phyloP scores from a whole-genome alignment of 345 rosid genomes.

The Schrenkiella parvula region DNA sequence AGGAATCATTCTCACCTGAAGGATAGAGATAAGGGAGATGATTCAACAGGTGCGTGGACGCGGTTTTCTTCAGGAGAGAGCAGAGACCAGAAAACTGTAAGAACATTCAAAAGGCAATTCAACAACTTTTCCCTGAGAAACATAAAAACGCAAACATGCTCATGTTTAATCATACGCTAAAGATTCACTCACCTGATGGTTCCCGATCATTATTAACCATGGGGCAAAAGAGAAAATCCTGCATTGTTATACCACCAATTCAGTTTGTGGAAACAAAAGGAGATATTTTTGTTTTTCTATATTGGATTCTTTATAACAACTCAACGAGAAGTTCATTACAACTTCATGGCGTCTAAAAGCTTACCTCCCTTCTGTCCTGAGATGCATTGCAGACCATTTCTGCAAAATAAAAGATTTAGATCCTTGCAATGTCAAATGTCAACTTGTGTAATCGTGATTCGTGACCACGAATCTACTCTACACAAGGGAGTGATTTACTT shows the following conservation, averaged over 20 bases:
- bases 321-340: neutral
- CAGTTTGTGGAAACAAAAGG: neutral
- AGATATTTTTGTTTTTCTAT: neutral
- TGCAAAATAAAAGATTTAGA: conserved; percentile 27
- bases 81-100: conserved; percentile 79
- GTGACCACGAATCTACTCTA: neutral
- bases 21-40: conserved; percentile 64
- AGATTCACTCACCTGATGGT: conserved; percentile 55
- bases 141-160: neutral
- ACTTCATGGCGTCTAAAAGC: conserved; percentile 16
- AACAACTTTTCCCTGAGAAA: neutral
- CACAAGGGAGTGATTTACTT: conserved; percentile 13
- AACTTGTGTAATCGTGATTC: neutral
- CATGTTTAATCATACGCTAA: neutral
- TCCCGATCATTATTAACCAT: conserved; percentile 49
- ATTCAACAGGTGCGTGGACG: conserved; percentile 54
- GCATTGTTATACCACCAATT: conserved; percentile 26
- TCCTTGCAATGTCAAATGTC: neutral
- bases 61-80: conserved; percentile 61
- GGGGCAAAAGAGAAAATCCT: conserved; percentile 72
- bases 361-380: conserved; percentile 60
- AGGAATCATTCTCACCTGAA: conserved; percentile 53
- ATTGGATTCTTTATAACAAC: neutral
- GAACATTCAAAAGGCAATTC: neutral
- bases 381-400: conserved; percentile 57